These are phyloP conservation scores for Gloeopeniophorella convolvens DNA, from an alignment of 768 basidiomycete species.

Conservation along the genomic window DNA sequence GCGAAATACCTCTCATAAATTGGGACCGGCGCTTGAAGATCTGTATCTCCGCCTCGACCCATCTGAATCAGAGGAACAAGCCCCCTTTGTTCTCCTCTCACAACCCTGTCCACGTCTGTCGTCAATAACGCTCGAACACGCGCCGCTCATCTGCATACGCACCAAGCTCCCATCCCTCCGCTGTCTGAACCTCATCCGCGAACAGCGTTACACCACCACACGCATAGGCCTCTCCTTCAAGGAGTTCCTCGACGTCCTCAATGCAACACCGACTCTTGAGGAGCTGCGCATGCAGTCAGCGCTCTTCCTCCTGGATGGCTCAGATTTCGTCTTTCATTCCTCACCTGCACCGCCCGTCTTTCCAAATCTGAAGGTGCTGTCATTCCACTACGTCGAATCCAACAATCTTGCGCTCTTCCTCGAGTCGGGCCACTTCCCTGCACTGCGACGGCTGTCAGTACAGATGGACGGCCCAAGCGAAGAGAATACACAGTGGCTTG, in stretches of 20 bases:
- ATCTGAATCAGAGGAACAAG: conserved; percentile 23
- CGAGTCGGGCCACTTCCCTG: conserved; percentile 25
- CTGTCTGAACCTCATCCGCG: conserved; percentile 24
- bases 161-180: conserved; percentile 24
- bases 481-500: conserved; percentile 28
- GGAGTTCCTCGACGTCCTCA: conserved; percentile 22
- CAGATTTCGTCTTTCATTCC: conserved; percentile 24
- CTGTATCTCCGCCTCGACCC: conserved; percentile 27
- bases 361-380: conserved; percentile 21
- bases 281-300: conserved; percentile 25
- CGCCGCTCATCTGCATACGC: conserved; percentile 25
- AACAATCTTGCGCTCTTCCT: conserved; percentile 27
- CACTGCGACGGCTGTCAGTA: conserved; percentile 23
- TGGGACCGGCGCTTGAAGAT: conserved; percentile 27
- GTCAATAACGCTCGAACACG: conserved; percentile 26
- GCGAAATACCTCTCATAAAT: conserved; percentile 18
- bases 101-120: conserved; percentile 25
- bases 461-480: conserved; percentile 24
- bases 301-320: conserved; percentile 23
- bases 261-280: conserved; percentile 20
- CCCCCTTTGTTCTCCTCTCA: conserved; percentile 23
- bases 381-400: conserved; percentile 25
- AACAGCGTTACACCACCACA: conserved; percentile 24
- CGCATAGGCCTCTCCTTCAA: conserved; percentile 25
- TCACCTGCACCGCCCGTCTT: conserved; percentile 18